Percentiles rank a stretch among this genome's conserved stretches.
These are phyloP conservation scores for Ceratobasidium sp. DNA, from an alignment of 1,284 basidiomycete species.

Conservation along the genomic window DNA sequence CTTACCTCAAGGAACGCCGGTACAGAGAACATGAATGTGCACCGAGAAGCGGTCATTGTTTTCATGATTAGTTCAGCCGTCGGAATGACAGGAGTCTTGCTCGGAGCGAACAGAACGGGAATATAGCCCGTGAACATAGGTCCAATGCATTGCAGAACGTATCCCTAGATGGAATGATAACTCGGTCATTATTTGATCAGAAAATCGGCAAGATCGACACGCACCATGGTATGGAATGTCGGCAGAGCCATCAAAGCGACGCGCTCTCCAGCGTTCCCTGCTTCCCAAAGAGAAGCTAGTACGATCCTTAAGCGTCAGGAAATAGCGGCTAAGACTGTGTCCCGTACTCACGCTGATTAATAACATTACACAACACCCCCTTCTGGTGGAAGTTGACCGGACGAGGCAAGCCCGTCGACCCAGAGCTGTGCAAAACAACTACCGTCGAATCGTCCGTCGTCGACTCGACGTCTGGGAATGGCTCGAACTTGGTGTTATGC, in stretches of 20 bases:
- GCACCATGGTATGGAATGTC: neutral
- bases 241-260: neutral
- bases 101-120: slow-evolving; percentile 39
- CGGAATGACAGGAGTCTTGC: slow-evolving; percentile 22
- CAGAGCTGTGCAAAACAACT: neutral
- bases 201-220: too few relatives aligned
- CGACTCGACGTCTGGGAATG: neutral
- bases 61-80: slow-evolving; percentile 41
- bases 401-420: neutral
- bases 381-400: neutral
- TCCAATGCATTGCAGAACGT: neutral
- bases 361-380: neutral
- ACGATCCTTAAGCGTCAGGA: too few relatives aligned
- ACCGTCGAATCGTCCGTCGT: neutral
- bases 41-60: neutral
- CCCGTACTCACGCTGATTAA: neutral
- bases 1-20: slow-evolving; percentile 43
- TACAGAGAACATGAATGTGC: slow-evolving; percentile 24
- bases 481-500: neutral
- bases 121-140: neutral
- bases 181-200: too few relatives aligned
- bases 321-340: neutral
- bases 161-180: too few relatives aligned
- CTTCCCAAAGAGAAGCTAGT: too few relatives aligned
- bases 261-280: too few relatives aligned